Percentiles rank a stretch among this genome's conserved stretches.
Evolutionary conservation across 2,329 filamentous ascomycete species (phyloP).

Genomic region (Pseudonectria buxi): DNA sequence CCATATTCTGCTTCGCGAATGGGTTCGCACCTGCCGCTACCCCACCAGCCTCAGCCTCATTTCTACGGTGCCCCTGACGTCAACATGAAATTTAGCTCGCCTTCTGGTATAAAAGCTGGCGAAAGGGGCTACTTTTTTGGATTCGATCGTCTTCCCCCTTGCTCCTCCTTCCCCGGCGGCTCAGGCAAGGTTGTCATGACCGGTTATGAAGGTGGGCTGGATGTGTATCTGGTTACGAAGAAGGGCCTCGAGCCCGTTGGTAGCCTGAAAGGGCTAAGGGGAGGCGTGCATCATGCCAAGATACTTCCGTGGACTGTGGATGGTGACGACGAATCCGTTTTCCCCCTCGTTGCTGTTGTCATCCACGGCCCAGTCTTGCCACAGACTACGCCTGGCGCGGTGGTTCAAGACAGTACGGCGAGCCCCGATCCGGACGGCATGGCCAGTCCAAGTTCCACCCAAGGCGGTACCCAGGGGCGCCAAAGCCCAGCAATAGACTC

Average conservation of each 20-base stretch:
- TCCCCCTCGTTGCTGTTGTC: constrained; percentile 72
- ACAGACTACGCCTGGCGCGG: constrained; percentile 26
- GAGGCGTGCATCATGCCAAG: constrained; percentile 75
- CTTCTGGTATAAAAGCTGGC: constrained; percentile 53
- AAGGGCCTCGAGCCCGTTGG: constrained; percentile 64
- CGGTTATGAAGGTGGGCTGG: constrained; percentile 73
- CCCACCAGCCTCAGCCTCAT: constrained; percentile 69
- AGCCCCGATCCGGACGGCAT: constrained; percentile 37
- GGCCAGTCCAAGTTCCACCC: constrained; percentile 35
- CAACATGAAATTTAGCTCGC: constrained; percentile 57
- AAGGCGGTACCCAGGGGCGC: constrained; percentile 30
- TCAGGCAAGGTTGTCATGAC: constrained; percentile 64
- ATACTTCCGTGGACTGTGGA: constrained; percentile 63
- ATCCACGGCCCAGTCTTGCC: constrained; percentile 69
- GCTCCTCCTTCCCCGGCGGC: constrained; percentile 29
- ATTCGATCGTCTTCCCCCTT: constrained; percentile 64
- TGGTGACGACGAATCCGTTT: constrained; percentile 47
- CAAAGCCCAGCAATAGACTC: constrained; percentile 40
- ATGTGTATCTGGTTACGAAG: constrained; percentile 67
- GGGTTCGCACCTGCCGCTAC: constrained; percentile 54
- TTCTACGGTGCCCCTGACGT: constrained; percentile 71
- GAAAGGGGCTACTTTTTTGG: constrained; percentile 72
- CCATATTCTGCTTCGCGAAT: constrained; percentile 40
- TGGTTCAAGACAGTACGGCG: constrained; percentile 30
- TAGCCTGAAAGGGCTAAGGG: constrained; percentile 68